phyloP scores from a whole-genome alignment of 305 asterid genomes.

The Ajuga reptans region DNA sequence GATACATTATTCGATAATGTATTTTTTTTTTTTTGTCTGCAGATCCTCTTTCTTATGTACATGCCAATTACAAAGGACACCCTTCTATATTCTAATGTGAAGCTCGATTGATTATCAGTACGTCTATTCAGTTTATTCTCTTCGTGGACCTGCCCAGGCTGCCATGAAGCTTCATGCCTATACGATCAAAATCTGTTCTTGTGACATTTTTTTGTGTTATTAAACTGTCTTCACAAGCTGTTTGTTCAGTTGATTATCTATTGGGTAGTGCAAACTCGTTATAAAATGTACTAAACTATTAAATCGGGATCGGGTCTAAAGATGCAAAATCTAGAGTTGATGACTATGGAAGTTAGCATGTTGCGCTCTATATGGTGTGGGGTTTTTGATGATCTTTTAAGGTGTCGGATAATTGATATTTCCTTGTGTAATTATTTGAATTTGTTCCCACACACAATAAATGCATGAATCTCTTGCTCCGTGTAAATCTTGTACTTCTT shows the following conservation, averaged over 20 bases:
- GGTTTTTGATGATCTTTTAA: neutral
- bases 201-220: constrained; percentile 16
- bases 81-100: constrained; percentile 80
- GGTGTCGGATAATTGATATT: neutral
- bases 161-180: constrained; percentile 17
- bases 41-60: constrained; percentile 59
- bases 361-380: constrained; percentile 4
- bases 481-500: neutral
- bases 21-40: constrained; percentile 34
- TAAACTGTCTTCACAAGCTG: constrained; percentile 20
- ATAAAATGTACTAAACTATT: constrained; percentile 16
- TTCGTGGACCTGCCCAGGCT: neutral
- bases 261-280: constrained; percentile 24
- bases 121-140: constrained; percentile 11
- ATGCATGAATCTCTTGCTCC: constrained; percentile 20
- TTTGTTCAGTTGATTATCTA: constrained; percentile 13
- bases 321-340: constrained; percentile 14
- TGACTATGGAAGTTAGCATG: neutral
- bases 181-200: constrained; percentile 17
- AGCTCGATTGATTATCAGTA: constrained; percentile 56
- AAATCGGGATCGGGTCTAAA: neutral
- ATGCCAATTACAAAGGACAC: constrained; percentile 95
- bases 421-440: constrained; percentile 12
- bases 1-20: constrained; percentile 17
- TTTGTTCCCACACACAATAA: constrained; percentile 1